Base-by-base conservation (phyloP, 176 grass and related monocot species). In the Triticum monococcum region DNA sequence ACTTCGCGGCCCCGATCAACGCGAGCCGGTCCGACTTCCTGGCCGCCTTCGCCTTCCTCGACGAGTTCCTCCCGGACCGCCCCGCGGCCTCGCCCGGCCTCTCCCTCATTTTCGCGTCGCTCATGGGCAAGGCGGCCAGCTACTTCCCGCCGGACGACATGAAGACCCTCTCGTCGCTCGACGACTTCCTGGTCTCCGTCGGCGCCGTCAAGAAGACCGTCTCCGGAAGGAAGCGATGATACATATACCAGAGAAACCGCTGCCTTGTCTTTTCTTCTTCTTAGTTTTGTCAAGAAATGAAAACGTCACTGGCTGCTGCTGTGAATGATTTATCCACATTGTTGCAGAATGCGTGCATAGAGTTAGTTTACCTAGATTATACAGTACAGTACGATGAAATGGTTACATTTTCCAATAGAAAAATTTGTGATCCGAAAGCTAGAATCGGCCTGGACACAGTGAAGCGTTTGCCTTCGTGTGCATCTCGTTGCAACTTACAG, bases 111-210 rank as follows among this genome's bases (percentile, higher is more conserved):
- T 93, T 96, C 60, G 87, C 92, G 18, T 96, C 90, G 5, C 45
- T 99, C 66, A 94, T 96, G 90, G 94, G 94, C 25, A 92, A 88
- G 73, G 92, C 94, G 1, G 85, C 83, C 0, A 96, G 97, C 72
- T 94, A 94, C 80, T 91, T 99, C 10, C 94, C 97, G 32, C 97
- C 94, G 0, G 94, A 99, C 17, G 94, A 94, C 85, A 99, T 94
- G 92, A 99, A 99, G 90, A 99, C 97, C 0, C 91, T 99, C 40
- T 99, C 97, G 0, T 99, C 97, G 10, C 90, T 99, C 2, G 97
- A 99, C n/a, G 68, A 99, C 67, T 94, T 99, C 87, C 75, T 99
- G 61, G 97, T 94, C 4, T 93, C 97, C 0, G 97, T 90, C 61
- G 96, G 93, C 20, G 96, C 64, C 20, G 90, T 96, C 28, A 96